A percentile compares a stretch with the other conserved stretches of the same genome.
Conservation (phyloP, 192 early-diverging fungal species). For the Coemansia sp. region DNA sequence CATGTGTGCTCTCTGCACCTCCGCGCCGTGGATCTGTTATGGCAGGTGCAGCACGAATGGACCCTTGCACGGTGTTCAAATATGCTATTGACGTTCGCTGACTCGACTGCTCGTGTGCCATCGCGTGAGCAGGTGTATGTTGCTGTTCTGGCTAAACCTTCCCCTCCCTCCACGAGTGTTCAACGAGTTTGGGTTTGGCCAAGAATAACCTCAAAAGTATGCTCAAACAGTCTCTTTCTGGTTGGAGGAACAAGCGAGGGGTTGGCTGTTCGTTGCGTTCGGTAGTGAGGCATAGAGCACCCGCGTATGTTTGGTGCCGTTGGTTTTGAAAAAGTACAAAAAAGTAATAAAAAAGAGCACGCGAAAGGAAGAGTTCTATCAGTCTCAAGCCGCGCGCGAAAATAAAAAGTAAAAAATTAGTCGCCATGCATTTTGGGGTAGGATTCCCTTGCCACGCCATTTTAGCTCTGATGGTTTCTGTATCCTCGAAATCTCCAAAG, state of each 20-base stretch:
- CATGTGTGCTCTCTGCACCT: neutral
- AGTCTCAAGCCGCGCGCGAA: neutral
- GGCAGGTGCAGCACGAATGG: no score
- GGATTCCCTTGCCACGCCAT: neutral
- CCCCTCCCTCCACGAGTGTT: neutral
- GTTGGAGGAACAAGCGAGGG: no score
- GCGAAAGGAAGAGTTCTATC: neutral
- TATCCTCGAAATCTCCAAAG: neutral
- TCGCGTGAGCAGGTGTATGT: neutral
- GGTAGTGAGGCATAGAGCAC: neutral
- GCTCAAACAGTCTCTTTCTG: no score
- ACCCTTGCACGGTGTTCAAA: constrained; percentile 17
- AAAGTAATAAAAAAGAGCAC: constrained; percentile 5
- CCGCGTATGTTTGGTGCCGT: neutral
- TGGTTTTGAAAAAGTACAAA: neutral
- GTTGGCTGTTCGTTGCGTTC: neutral
- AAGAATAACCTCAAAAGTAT: no score
- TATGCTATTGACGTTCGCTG: constrained; percentile 38
- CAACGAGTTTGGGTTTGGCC: no score
- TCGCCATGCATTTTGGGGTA: neutral
- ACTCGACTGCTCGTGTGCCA: constrained; percentile 3
- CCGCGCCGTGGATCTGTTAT: no score
- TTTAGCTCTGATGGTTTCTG: neutral
- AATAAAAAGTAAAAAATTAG: constrained; percentile 1
- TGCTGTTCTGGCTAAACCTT: neutral